Conservation (phyloP, 768 basidiomycete genomes). For the Leucosporidium creatinivorum region DNA sequence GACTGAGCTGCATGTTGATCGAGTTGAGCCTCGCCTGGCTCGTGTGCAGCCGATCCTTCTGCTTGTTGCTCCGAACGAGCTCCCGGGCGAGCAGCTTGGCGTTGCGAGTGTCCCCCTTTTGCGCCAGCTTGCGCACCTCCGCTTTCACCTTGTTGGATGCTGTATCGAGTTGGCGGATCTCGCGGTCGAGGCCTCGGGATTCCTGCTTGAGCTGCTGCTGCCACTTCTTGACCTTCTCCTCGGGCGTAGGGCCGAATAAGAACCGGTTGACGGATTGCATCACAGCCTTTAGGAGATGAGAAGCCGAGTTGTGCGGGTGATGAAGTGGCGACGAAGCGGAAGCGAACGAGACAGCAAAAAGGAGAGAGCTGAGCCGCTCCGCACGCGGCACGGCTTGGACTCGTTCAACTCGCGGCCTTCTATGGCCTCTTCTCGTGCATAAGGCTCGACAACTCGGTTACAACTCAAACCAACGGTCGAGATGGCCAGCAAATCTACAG, state of each 20-base stretch:
- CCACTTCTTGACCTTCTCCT: conserved; percentile 88
- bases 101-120: conserved; percentile 84
- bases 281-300: not conserved
- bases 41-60: conserved; percentile 83
- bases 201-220: conserved; percentile 77
- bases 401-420: not conserved
- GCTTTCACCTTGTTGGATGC: conserved; percentile 71
- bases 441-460: not conserved
- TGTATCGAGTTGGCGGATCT: conserved; percentile 81
- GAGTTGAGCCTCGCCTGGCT: conserved; percentile 88
- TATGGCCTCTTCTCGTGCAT: not conserved
- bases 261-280: conserved; percentile 64
- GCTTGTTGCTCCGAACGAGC: conserved; percentile 89
- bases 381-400: not conserved
- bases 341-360: not conserved
- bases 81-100: conserved; percentile 87
- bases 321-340: not conserved
- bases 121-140: conserved; percentile 79
- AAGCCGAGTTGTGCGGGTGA: not conserved
- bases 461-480: not conserved
- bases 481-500: not conserved
- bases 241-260: conserved; percentile 90
- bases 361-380: not conserved
- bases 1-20: conserved; percentile 76
- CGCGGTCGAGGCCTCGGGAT: conserved; percentile 75